These are phyloP conservation scores for Colletotrichum sp. DNA, from an alignment of 2,329 filamentous ascomycete species.

Conservation along the genomic window DNA sequence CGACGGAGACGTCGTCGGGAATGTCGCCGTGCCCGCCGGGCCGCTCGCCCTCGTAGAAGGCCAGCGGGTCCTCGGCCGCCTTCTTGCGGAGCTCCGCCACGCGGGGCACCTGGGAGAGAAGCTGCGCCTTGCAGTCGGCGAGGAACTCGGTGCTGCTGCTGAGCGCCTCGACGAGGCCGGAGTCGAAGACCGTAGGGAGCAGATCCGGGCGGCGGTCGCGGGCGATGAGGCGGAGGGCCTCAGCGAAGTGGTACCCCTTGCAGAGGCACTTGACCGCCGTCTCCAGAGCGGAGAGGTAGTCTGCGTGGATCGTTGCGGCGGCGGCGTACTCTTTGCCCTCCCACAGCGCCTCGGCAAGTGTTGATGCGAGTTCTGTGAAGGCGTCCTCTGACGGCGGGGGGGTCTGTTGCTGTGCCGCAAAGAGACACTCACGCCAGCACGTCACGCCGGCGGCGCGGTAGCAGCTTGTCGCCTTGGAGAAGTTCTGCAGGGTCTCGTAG, in stretches of 20 bases:
- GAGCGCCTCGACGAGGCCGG: conserved; percentile 80
- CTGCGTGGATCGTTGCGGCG: conserved; percentile 80
- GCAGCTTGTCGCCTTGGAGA: conserved; percentile 76
- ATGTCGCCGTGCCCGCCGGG: conserved; percentile 67
- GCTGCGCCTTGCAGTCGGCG: conserved; percentile 88
- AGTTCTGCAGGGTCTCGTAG: conserved; percentile 84
- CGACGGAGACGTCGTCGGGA: conserved; percentile 91
- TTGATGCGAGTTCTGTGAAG: conserved; percentile 71
- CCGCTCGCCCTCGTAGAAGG: conserved; percentile 84
- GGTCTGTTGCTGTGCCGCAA: conserved; percentile 71
- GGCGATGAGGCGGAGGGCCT: conserved; percentile 81
- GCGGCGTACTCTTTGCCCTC: conserved; percentile 85
- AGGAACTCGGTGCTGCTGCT: conserved; percentile 87
- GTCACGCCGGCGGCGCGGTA: conserved; percentile 79
- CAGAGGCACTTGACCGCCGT: conserved; percentile 79
- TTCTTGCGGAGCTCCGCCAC: conserved; percentile 82
- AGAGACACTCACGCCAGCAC: conserved; percentile 91
- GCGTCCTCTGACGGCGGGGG: conserved; percentile 66
- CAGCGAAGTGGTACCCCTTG: conserved; percentile 84
- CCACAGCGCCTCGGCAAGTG: conserved; percentile 77
- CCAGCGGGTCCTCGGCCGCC: conserved; percentile 83
- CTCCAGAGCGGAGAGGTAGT: conserved; percentile 78
- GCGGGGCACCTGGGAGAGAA: conserved; percentile 84
- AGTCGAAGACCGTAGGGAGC: conserved; percentile 73
- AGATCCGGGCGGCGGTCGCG: conserved; percentile 66